Evolutionary conservation across 176 grass and related monocot genomes (phyloP).

Genomic region (Juncus effusus): DNA sequence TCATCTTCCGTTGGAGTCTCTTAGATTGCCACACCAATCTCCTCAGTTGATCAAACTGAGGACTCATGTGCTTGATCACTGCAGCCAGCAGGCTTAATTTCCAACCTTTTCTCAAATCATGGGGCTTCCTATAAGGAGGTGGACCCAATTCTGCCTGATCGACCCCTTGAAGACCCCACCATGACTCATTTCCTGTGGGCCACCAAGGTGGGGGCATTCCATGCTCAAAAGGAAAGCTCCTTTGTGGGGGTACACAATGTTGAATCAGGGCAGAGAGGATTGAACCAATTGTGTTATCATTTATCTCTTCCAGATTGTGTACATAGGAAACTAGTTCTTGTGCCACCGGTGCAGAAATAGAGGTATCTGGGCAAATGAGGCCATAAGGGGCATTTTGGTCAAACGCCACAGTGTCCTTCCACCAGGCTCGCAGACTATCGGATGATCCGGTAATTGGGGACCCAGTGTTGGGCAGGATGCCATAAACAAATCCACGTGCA

Average conservation of each 20-base stretch:
- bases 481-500: constrained; percentile 83
- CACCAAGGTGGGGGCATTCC: constrained; percentile 60
- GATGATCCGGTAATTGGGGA: constrained; percentile 61
- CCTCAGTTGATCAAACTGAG: constrained; percentile 50
- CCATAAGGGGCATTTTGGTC: constrained; percentile 48
- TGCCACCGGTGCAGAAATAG: background rate
- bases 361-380: background rate
- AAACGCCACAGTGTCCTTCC: constrained; percentile 67
- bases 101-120: constrained; percentile 86
- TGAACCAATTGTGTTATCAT: constrained; percentile 59
- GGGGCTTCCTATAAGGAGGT: constrained; percentile 75
- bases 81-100: constrained; percentile 58
- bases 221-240: constrained; percentile 57
- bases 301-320: constrained; percentile 44
- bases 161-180: constrained; percentile 69
- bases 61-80: constrained; percentile 81
- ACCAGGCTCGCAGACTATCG: constrained; percentile 59
- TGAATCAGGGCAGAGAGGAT: constrained; percentile 69
- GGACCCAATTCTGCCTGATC: constrained; percentile 40
- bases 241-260: constrained; percentile 60
- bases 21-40: constrained; percentile 67
- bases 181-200: constrained; percentile 57
- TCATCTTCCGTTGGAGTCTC: constrained; percentile 70
- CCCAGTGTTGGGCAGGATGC: constrained; percentile 54
- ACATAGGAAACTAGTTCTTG: constrained; percentile 10